phyloP scores from a whole-genome alignment of 805 yeast genomes.

The Nakazawaea laoshanensis region DNA sequence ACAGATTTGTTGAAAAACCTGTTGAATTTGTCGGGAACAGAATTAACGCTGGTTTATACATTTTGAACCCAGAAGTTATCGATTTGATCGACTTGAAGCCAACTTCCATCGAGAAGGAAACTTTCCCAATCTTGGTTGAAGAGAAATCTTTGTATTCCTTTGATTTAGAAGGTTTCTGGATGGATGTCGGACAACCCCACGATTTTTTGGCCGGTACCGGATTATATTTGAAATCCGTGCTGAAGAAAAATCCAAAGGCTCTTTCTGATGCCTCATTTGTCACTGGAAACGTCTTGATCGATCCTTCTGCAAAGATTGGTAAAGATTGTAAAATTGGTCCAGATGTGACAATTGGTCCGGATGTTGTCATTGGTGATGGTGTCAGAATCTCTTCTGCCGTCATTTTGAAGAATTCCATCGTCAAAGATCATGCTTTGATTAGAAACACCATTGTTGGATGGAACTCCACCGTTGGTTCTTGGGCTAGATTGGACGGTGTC shows the following conservation, averaged over 20 bases:
- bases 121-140: slow-evolving; percentile 94
- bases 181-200: slow-evolving; percentile 99
- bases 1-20: slow-evolving; percentile 98
- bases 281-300: slow-evolving; percentile 87
- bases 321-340: slow-evolving; percentile 96
- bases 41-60: slow-evolving; percentile 98
- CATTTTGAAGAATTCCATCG: slow-evolving; percentile 79
- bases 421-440: slow-evolving; percentile 97
- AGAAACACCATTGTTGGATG: slow-evolving; percentile 98
- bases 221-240: slow-evolving; percentile 77
- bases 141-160: slow-evolving; percentile 84
- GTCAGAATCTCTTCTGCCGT: slow-evolving; percentile 97
- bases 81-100: slow-evolving; percentile 97
- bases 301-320: slow-evolving; percentile 90
- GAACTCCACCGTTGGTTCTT: slow-evolving; percentile 96
- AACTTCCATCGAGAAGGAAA: slow-evolving; percentile 98
- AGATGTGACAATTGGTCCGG: slow-evolving; percentile 95
- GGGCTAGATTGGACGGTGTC: slow-evolving; percentile 98
- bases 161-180: slow-evolving; percentile 99
- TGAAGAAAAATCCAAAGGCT: slow-evolving; percentile 68
- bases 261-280: slow-evolving; percentile 55
- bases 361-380: slow-evolving; percentile 94
- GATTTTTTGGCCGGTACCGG: slow-evolving; percentile 96
- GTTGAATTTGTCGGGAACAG: slow-evolving; percentile 99
- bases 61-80: slow-evolving; percentile 94